Base-by-base conservation (phyloP, 768 basidiomycete genomes). In the Tulasnella sp. region DNA sequence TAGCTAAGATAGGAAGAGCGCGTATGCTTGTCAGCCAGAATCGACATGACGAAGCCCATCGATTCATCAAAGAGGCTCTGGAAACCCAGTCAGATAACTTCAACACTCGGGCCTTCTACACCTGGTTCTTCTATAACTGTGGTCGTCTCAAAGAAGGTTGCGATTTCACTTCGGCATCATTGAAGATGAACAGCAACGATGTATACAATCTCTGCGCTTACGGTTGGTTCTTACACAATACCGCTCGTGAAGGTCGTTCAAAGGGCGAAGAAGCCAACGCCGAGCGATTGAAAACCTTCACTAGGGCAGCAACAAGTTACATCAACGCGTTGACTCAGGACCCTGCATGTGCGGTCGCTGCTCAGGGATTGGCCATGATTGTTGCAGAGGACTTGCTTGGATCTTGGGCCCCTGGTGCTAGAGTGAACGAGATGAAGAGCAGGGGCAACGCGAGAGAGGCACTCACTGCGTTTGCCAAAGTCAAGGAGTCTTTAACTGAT, bases 1-100 rank as follows among this genome's bases (percentile, higher is more conserved):
- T 59, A 98, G 93, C 92, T 57, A 98, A 98, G 70, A 77, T 93
- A 37, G 82, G 93, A 22, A 83, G 87, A 56, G 87, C 92, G 0
- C 76, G 83, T 15, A 81, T 96, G 74, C 71, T 82, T 0, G 70
- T 78, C 1, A 70, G 71, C 24, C 60, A 81, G 15, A 86, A 83
- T 51, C 77, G 79, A 16, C 72, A 78, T 58, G 79, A 83, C 57
- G 83, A 86, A 2, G 90, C 91, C 0, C 87, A 95, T 62, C 83
- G 83, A 1, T 72, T 92, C 4, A 67, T 98, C 44, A 98, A 98
- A 64, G 87, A 96, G 64, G 79, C 83, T 0, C 76, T 96, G 34
- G 72, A 75, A 0, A 79, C 93, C 0, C 81, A 88, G 59, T 78
- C 74, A 57, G 66, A 65, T 54, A 86, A 88, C 63, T 74, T 89